A percentile compares a stretch with the other conserved stretches of the same genome.
Conservation (phyloP, 2,329 filamentous ascomycete genomes). For the Bipolaris gigantea region DNA sequence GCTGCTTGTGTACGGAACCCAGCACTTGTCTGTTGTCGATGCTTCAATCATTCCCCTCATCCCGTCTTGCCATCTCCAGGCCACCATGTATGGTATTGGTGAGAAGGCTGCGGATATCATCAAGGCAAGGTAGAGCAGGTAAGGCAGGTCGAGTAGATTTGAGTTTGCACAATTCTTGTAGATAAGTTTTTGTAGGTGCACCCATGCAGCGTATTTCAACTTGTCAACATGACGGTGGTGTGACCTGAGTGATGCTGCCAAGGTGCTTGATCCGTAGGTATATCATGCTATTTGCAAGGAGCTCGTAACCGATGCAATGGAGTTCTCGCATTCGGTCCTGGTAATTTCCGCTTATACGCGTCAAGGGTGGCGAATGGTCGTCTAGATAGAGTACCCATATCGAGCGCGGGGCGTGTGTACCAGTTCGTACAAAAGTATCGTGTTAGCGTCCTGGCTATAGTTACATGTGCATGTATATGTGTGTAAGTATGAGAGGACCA, state of each 20-base stretch:
- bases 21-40: slow-evolving; percentile 34
- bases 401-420: too few species aligned
- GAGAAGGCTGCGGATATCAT: slow-evolving; percentile 43
- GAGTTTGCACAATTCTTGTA: neutral
- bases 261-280: too few species aligned
- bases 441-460: too few species aligned
- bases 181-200: neutral
- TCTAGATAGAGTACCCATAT: too few species aligned
- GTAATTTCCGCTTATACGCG: too few species aligned
- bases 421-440: too few species aligned
- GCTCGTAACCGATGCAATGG: too few species aligned
- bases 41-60: slow-evolving; percentile 39
- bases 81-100: slow-evolving; percentile 38
- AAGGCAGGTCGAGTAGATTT: neutral
- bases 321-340: too few species aligned
- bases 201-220: too few species aligned
- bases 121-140: slow-evolving; percentile 21
- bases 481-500: neutral
- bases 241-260: neutral
- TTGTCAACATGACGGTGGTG: neutral
- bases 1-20: slow-evolving; percentile 36
- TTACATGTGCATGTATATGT: too few species aligned
- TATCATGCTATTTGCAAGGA: too few species aligned
- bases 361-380: too few species aligned
- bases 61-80: slow-evolving; percentile 34